Evolutionary conservation across 2,329 filamentous ascomycete species (phyloP), one percentile per base, ranked within the genome.

Genomic region (Hyphodiscus sp.): DNA sequence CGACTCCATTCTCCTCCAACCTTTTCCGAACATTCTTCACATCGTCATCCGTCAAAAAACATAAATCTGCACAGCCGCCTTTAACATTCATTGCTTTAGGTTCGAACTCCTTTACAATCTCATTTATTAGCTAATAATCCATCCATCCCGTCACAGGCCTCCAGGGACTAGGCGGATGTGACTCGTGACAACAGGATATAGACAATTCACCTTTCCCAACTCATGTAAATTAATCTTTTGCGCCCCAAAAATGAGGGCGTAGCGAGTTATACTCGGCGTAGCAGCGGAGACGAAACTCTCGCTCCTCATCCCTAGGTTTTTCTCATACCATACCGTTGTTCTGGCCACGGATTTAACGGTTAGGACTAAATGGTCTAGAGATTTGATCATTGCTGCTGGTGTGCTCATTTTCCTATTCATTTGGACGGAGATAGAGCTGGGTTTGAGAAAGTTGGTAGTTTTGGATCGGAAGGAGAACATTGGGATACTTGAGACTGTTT

Each of bases 201-300:
- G 46, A 29, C 43, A 41, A 46, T 18, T 15, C 52, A 65, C 64
- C 15, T 73, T 74, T 7, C 80, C 80, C 11, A 70, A 68, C 58
- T 80, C 71, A 61, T 85, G 81, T 2, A 85, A 72, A 55, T 85
- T 85, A 53, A 85, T 79, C 66, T 85, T 85, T 56, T 82, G 79
- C 1, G 58, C 62, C 33, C 80, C 82, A 59, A 84, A 85, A 4
- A 73, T 67, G 16, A 85, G 71, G 0, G 80, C 79, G 54, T 79
- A 74, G 13, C 81, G 74, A 20, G 62, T 65, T 33, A 62, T 63
- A 45, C 63, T 57, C 1, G 71, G 65, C 15, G 70, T 70, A 6
- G 68, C 57, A 11, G 70, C 61, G 0, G 77, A 74, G 0, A 69
- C 63, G 61, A 83, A 83, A 0, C 70, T 70, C 57, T 78, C 74